A percentile compares a stretch with the other conserved stretches of the same genome.
Evolutionary conservation across 495 filamentous ascomycete species (phyloP).

Genomic region (Neurospora africana): DNA sequence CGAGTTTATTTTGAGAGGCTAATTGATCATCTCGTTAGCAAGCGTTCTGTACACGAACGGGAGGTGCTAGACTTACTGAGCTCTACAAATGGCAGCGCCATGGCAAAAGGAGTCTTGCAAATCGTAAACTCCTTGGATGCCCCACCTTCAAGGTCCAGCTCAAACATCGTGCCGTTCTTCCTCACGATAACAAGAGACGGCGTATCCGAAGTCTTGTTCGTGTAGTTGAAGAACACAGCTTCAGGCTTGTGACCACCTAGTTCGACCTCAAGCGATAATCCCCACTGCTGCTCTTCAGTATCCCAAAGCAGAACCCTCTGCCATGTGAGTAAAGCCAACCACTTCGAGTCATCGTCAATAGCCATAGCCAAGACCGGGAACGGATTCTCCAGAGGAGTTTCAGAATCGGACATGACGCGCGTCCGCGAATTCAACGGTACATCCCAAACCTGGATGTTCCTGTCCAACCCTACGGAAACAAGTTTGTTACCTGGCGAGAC

Average conservation of each 20-base stretch:
- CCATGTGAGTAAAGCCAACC: slow-evolving; percentile 52
- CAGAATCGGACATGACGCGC: slow-evolving; percentile 29
- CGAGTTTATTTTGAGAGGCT: slow-evolving; percentile 6
- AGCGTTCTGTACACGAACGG: background rate
- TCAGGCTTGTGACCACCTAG: slow-evolving; percentile 42
- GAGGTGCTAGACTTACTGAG: slow-evolving; percentile 20
- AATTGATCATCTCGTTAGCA: background rate
- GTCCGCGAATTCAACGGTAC: slow-evolving; percentile 31
- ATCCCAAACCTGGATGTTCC: slow-evolving; percentile 50
- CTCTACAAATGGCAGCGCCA: slow-evolving; percentile 31
- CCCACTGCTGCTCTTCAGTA: slow-evolving; percentile 40
- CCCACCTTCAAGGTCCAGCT: slow-evolving; percentile 29
- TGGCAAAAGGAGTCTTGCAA: slow-evolving; percentile 34
- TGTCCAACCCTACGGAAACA: slow-evolving; percentile 56
- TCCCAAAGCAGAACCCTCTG: slow-evolving; percentile 48
- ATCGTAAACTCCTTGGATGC: slow-evolving; percentile 27
- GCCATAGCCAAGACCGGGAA: slow-evolving; percentile 51
- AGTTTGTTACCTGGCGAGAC: slow-evolving; percentile 48
- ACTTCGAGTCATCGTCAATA: slow-evolving; percentile 48
- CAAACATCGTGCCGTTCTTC: slow-evolving; percentile 46
- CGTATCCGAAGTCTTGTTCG: slow-evolving; percentile 15
- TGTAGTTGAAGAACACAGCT: slow-evolving; percentile 45
- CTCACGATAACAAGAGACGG: slow-evolving; percentile 44
- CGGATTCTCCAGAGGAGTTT: slow-evolving; percentile 22
- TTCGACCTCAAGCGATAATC: slow-evolving; percentile 34